Evolutionary conservation across 148 eudicot genomes (phyloP), one percentile per base, ranked within the genome.

Genomic region (Persicaria tinctoria): DNA sequence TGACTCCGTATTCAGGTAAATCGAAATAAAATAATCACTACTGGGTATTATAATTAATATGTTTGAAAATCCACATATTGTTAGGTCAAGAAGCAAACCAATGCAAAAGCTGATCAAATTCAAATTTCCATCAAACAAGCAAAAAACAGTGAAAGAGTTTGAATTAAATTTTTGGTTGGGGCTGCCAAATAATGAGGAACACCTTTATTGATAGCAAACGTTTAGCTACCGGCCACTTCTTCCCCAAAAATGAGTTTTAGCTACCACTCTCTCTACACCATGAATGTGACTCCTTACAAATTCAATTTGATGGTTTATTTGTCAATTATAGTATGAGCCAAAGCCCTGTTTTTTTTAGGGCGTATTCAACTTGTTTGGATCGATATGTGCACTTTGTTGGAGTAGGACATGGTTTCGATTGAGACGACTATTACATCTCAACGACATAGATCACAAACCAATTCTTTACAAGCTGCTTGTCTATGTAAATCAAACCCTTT

Each of bases 191-290:
- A 17, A 18, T 32, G 41, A 32, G 1, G 23, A 8, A 18, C 20
- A 23, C 44, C 47, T 38, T 66, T 13, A 41, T 4, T 41, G 47
- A 66, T 66, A 38, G 47, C 48, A 66, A 66, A 66, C 47, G 47
- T 66, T 13, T 41, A 66, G 70, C 70, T 66, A 66, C 46, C 70
- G 23, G 23, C 23, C 23, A 41, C 70, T 66, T 63, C 68, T 62
- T 27, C 16, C 12, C 12, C 45, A 4, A 5, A 66, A 13, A 4
- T 38, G 6, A 64, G 48, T 44, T 44, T 13, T 14, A 66, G 41
- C 70, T 66, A 66, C 70, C 70, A 41, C 70, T 66, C 70, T 66
- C 16, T 53, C 5, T 53, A 53, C 18, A 41, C 17, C 44, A 38
- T 44, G 70, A 66, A 66, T 46, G 47, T 66, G 48, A 66, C 48